phyloP scores from a whole-genome alignment of 768 basidiomycete genomes.

The Lepiota subincarnata region DNA sequence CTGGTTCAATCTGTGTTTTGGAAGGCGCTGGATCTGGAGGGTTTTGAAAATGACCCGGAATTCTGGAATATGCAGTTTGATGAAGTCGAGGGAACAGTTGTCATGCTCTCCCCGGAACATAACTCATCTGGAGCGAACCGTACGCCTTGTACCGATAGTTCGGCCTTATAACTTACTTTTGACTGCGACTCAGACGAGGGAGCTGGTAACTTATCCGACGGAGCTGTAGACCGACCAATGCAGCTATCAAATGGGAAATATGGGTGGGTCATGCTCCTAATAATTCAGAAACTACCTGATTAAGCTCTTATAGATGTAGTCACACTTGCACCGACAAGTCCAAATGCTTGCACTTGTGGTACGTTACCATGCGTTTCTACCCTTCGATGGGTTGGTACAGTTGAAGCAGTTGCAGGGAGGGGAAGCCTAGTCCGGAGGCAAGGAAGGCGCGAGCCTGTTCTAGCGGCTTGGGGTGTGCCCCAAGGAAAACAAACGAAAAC shows the following conservation, averaged over 20 bases:
- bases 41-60: constrained; percentile 63
- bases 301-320: constrained; percentile 53
- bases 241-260: constrained; percentile 62
- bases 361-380: constrained; percentile 15
- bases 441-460: constrained; percentile 34
- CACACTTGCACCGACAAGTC: constrained; percentile 78
- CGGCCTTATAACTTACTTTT: too few relatives aligned
- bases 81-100: constrained; percentile 14
- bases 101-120: neutral
- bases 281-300: constrained; percentile 7
- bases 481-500: constrained; percentile 5
- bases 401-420: constrained; percentile 65
- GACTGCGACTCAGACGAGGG: constrained; percentile 12
- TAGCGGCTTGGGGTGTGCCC: neutral
- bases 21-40: constrained; percentile 63
- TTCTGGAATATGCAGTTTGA: constrained; percentile 60
- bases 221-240: neutral
- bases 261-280: constrained; percentile 35
- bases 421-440: constrained; percentile 31
- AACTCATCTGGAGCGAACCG: neutral
- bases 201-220: neutral
- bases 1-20: neutral
- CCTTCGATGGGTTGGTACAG: neutral
- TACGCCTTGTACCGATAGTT: neutral
- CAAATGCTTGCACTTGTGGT: constrained; percentile 78